Evolutionary conservation across 805 yeast species (phyloP).

Genomic region (Barnettozyma salicaria): DNA sequence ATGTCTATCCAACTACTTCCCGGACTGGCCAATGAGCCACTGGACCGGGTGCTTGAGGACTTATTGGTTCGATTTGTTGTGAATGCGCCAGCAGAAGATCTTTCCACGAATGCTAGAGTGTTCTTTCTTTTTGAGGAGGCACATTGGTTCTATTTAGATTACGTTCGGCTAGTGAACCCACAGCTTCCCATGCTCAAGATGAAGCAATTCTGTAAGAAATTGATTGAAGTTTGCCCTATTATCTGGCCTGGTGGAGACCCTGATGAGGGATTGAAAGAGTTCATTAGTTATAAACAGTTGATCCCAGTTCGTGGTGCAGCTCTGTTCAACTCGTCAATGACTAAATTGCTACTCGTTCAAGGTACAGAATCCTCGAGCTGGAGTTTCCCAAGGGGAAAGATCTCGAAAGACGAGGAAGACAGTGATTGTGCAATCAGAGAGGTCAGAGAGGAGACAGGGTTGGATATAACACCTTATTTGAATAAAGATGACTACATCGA

Average conservation of each 20-base stretch:
- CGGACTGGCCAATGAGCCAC: constrained; percentile 55
- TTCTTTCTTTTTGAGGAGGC: constrained; percentile 97
- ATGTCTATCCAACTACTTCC: constrained; percentile 58
- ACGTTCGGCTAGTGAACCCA: constrained; percentile 65
- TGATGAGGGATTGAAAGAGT: constrained; percentile 65
- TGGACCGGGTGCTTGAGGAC: constrained; percentile 77
- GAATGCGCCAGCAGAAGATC: constrained; percentile 88
- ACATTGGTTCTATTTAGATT: constrained; percentile 94
- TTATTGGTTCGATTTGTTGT: constrained; percentile 82
- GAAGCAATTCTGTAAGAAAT: constrained; percentile 63
- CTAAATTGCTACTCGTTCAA: constrained; percentile 71
- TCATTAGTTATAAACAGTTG: constrained; percentile 77
- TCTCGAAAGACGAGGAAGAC: constrained; percentile 88
- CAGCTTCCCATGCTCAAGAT: constrained; percentile 70
- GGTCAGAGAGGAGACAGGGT: constrained; percentile 90
- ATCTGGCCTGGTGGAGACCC: constrained; percentile 85
- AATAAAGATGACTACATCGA: constrained; percentile 72
- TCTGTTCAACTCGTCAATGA: constrained; percentile 61
- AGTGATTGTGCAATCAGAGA: constrained; percentile 87
- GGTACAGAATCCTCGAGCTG: constrained; percentile 80
- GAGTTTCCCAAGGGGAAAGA: constrained; percentile 97
- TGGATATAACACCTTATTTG: constrained; percentile 64
- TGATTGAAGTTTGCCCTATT: constrained; percentile 65
- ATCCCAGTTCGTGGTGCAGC: constrained; percentile 98
- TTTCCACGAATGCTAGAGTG: constrained; percentile 72